Evolutionary conservation across 1,284 basidiomycete genomes (phyloP).

Genomic region (Neotropicomus parvogracilis): DNA sequence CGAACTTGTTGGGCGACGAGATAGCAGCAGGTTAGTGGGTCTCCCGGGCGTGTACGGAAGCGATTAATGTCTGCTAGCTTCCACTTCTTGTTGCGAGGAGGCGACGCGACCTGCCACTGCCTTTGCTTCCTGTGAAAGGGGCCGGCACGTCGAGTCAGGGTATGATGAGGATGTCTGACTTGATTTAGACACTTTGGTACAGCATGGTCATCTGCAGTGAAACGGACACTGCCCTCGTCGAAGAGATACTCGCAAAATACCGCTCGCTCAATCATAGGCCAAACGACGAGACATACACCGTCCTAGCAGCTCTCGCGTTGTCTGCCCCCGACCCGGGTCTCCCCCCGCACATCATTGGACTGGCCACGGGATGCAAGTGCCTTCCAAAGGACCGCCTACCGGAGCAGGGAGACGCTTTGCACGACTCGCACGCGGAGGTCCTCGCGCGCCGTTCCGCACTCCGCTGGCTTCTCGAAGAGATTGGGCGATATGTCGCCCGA

Average conservation of each 20-base stretch:
- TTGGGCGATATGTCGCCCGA: conserved; percentile 36
- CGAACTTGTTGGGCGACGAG: not conserved
- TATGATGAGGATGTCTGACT: not conserved
- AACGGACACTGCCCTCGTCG: conserved; percentile 24
- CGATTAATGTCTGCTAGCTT: conserved; percentile 9
- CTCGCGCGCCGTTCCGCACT: conserved; percentile 77
- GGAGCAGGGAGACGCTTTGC: conserved; percentile 72
- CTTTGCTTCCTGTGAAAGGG: conserved; percentile 6
- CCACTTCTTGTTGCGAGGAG: conserved; percentile 6
- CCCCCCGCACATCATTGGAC: conserved; percentile 54
- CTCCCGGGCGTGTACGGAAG: conserved; percentile 4
- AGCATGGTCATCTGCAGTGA: conserved; percentile 1
- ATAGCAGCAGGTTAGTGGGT: not conserved
- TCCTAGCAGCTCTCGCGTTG: conserved; percentile 59
- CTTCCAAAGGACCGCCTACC: conserved; percentile 67
- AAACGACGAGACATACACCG: conserved; percentile 52
- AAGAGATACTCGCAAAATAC: conserved; percentile 43
- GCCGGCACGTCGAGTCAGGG: not conserved
- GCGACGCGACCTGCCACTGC: conserved; percentile 1
- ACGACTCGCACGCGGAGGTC: conserved; percentile 91
- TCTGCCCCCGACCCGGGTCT: conserved; percentile 13
- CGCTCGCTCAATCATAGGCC: conserved; percentile 44
- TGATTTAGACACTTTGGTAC: too few species aligned
- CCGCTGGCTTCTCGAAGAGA: conserved; percentile 79
- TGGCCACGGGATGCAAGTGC: conserved; percentile 87